Conservation (phyloP, 352 stramenopile genomes). For the Elongisporangium undulatum region DNA sequence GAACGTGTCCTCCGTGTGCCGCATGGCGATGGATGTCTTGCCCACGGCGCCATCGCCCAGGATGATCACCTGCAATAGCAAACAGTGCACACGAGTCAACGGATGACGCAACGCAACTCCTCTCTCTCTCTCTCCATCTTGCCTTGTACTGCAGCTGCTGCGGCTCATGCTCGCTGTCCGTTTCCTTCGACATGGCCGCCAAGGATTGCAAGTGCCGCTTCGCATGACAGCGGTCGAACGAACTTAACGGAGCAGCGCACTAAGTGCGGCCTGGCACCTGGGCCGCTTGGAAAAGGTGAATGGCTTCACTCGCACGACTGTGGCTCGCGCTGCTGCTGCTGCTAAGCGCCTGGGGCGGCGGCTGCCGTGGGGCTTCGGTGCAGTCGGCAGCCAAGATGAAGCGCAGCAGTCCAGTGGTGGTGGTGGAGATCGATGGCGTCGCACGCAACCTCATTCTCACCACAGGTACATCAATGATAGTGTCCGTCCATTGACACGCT, state of each 20-base stretch:
- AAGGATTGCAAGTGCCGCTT: background rate
- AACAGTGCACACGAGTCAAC: background rate
- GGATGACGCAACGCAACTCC: background rate
- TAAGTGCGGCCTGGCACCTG: background rate
- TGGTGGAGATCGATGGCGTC: conserved; percentile 22
- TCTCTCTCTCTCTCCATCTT: background rate
- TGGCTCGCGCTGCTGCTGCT: background rate
- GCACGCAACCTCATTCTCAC: conserved; percentile 34
- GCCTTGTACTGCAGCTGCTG: conserved; percentile 89
- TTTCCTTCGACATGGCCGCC: conserved; percentile 71
- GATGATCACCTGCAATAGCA: conserved; percentile 85
- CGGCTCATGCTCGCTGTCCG: conserved; percentile 74
- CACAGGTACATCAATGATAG: conserved; percentile 25
- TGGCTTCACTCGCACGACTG: background rate
- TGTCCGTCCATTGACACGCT: background rate
- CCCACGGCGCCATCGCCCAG: conserved; percentile 92
- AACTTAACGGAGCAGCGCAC: background rate
- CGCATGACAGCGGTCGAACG: background rate
- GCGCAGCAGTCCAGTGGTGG: conserved; percentile 36
- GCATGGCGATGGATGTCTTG: conserved; percentile 94
- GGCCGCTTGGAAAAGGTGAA: no score
- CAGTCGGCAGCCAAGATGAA: conserved; percentile 28
- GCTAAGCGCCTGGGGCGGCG: background rate
- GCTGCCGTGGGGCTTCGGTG: background rate
- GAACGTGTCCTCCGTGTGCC: conserved; percentile 91